Evolutionary conservation across 768 basidiomycete species (phyloP), one percentile per base, ranked within the genome.

Genomic region (Goffeauzyma gilvescens): DNA sequence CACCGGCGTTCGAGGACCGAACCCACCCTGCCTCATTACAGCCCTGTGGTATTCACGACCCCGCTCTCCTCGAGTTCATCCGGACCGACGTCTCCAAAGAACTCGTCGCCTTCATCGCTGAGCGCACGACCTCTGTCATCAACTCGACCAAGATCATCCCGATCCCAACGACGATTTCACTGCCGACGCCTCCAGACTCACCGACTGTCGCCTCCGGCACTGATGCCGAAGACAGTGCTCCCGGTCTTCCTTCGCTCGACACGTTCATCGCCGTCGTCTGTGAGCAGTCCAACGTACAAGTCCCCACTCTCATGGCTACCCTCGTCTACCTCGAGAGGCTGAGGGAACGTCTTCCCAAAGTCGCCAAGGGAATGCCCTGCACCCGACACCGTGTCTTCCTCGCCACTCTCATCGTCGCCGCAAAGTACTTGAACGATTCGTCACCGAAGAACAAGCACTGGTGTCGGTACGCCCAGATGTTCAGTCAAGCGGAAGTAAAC

Each of bases 381-480:
- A 90, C 90, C 17, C 75, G 85, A 26, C 90, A 96, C 59, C 78
- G 90, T 36, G 79, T 98, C 40, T 95, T 98, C 66, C 73, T 98
- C 53, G 90, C 90, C 18, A 79, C 82, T 1, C 78, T 98, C 54
- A 95, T 98, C 64, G 81, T 85, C 31, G 78, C 90, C 18, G 80
- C 86, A 49, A 98, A 98, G 67, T 95, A 95, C 65, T 75, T 95
- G 58, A 93, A 98, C 65, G 85, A 89, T 65, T 80, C 81, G n/a
- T 59, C 58, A 6, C 59, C 58, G 32, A 90, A 87, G 72, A 98
- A 95, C 68, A 72, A 72, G 61, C 82, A 93, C 68, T 98, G 90
- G 90, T 74, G 78, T 12, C 37, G 37, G 22, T 82, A 86, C 62
- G 60, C 57, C 13, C 66, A 70, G 34, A 68, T 86, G 53, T 95